Evolutionary conservation across 148 eudicot genomes (phyloP).

Genomic region (Talinum fruticosum): DNA sequence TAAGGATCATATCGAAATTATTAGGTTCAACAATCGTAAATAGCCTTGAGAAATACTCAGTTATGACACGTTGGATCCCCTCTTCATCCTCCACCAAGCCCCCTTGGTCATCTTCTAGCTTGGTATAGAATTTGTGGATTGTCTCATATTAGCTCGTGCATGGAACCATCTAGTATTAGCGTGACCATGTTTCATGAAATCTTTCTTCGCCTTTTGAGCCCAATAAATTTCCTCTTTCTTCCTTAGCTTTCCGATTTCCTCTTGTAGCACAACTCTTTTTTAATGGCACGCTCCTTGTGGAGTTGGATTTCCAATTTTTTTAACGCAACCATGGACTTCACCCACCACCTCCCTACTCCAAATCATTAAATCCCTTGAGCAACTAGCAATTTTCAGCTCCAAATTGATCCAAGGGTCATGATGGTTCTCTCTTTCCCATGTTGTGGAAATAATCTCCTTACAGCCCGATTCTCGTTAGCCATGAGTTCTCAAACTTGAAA

Average conservation of each 20-base stretch:
- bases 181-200: background rate
- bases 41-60: background rate
- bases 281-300: too few relatives aligned
- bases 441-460: too few relatives aligned
- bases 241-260: background rate
- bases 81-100: background rate
- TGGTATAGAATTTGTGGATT: background rate
- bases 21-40: background rate
- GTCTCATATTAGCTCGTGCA: background rate
- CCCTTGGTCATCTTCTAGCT: background rate
- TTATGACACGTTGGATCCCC: background rate
- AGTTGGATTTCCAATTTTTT: too few relatives aligned
- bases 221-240: background rate
- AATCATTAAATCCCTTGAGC: too few relatives aligned
- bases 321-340: too few relatives aligned
- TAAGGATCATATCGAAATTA: background rate
- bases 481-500: too few relatives aligned
- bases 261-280: background rate
- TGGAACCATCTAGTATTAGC: background rate
- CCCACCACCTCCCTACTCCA: too few relatives aligned
- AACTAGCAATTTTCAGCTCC: too few relatives aligned
- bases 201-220: background rate
- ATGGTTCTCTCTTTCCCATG: too few relatives aligned
- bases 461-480: too few relatives aligned
- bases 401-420: too few relatives aligned